These are phyloP conservation scores for Halenospora varia DNA, from an alignment of 495 filamentous ascomycete genomes.

Conservation along the genomic window DNA sequence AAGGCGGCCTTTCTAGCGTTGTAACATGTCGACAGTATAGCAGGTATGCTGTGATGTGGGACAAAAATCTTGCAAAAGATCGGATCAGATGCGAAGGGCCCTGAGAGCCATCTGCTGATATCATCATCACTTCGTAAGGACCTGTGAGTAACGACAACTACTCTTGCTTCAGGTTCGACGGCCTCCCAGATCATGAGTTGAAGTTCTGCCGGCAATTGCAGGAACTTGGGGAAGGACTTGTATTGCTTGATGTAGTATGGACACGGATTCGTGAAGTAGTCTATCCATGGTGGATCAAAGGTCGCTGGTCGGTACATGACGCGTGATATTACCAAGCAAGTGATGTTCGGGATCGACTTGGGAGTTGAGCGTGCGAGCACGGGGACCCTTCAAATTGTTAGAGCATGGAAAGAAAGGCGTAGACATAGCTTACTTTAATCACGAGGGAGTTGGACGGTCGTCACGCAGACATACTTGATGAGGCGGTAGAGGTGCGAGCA, in stretches of 20 bases:
- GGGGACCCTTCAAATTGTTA: too few species aligned
- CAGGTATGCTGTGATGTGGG: background rate
- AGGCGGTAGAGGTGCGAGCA: too few species aligned
- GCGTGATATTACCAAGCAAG: too few species aligned
- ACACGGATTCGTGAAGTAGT: constrained; percentile 1
- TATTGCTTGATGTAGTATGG: background rate
- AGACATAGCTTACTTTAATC: too few species aligned
- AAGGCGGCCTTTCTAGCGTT: background rate
- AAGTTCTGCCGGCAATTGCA: background rate
- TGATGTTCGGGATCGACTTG: too few species aligned
- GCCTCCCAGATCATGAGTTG: background rate
- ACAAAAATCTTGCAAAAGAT: too few species aligned
- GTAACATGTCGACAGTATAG: background rate
- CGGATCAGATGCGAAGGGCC: too few species aligned
- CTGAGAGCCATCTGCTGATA: too few species aligned
- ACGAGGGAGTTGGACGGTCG: too few species aligned
- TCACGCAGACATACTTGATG: too few species aligned
- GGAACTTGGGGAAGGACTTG: background rate
- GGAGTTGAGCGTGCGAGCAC: too few species aligned
- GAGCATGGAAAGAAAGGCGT: too few species aligned
- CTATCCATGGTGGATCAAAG: constrained; percentile 1
- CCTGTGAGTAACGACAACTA: background rate
- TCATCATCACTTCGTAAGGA: background rate
- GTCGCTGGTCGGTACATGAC: background rate
- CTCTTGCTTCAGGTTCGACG: background rate